Evolutionary conservation across 495 filamentous ascomycete species (phyloP).

Genomic region (Talaromyces stipitatus): DNA sequence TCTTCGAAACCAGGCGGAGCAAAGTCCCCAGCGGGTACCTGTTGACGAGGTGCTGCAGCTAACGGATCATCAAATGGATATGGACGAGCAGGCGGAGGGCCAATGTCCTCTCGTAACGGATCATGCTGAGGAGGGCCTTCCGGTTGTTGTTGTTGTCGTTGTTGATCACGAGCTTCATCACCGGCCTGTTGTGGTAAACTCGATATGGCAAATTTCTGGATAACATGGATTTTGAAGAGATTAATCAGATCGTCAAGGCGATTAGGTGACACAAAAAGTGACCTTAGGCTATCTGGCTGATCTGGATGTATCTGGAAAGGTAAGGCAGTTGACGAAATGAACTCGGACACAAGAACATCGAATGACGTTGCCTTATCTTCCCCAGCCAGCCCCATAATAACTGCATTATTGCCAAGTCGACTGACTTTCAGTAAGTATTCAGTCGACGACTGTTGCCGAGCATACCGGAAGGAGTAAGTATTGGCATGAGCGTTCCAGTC

Average conservation of each 20-base stretch:
- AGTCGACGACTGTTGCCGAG: conserved; percentile 82
- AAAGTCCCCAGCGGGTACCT: conserved; percentile 69
- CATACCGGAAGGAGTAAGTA: conserved; percentile 75
- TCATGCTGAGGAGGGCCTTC: conserved; percentile 32
- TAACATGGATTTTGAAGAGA: conserved; percentile 65
- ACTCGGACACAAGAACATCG: conserved; percentile 70
- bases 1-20: conserved; percentile 88
- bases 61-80: conserved; percentile 65
- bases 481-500: conserved; percentile 69
- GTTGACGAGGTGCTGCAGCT: conserved; percentile 51
- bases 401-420: conserved; percentile 74
- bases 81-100: conserved; percentile 53
- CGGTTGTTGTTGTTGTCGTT: conserved; percentile 21
- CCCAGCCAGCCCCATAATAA: conserved; percentile 71
- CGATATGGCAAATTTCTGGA: conserved; percentile 67
- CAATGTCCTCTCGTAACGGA: conserved; percentile 43
- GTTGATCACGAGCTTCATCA: conserved; percentile 38
- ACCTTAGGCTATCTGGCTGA: conserved; percentile 43
- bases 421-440: conserved; percentile 74
- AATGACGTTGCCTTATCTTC: conserved; percentile 75
- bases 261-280: conserved; percentile 64
- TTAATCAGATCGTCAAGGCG: conserved; percentile 60
- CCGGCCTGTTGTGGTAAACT: conserved; percentile 69
- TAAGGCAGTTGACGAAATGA: conserved; percentile 55
- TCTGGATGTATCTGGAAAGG: conserved; percentile 33